These are phyloP conservation scores for Ulota crispa DNA, from an alignment of 225 moss, liverwort and hornwort species.

Conservation along the genomic window DNA sequence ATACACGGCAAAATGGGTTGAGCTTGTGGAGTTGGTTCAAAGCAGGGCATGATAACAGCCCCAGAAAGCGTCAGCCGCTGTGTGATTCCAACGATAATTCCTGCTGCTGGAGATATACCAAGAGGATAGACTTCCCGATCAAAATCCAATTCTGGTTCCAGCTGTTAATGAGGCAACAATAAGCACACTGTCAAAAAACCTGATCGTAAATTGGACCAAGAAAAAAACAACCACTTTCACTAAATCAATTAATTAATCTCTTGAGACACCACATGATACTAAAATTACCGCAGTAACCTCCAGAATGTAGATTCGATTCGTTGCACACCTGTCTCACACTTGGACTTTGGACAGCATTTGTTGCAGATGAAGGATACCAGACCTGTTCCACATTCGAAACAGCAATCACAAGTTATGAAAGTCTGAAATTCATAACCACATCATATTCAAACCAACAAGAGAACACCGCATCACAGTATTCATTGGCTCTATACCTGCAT, in stretches of 20 bases:
- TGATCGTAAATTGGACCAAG: no score
- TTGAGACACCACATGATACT: neutral
- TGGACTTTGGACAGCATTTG: constrained; percentile 72
- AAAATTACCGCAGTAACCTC: neutral
- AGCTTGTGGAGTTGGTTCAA: constrained; percentile 98
- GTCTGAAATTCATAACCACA: constrained; percentile 1
- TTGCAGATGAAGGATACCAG: constrained; percentile 95
- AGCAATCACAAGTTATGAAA: constrained; percentile 9
- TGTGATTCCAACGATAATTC: constrained; percentile 91
- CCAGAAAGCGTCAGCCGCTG: constrained; percentile 90
- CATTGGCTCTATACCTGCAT: constrained; percentile 69
- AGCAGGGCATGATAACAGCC: constrained; percentile 88
- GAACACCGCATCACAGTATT: neutral
- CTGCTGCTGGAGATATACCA: constrained; percentile 88
- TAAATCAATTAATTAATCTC: no score
- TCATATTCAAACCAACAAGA: neutral
- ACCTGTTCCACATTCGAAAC: constrained; percentile 57
- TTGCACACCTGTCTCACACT: constrained; percentile 74
- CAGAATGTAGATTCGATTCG: neutral
- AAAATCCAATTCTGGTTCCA: constrained; percentile 98
- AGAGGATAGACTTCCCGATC: constrained; percentile 97
- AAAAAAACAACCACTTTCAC: no score
- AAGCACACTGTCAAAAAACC: constrained; percentile 2
- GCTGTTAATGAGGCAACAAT: constrained; percentile 45
- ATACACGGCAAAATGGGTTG: constrained; percentile 96